Evolutionary conservation across 2,329 filamentous ascomycete genomes (phyloP).

Genomic region (Cladophialophora exuberans): DNA sequence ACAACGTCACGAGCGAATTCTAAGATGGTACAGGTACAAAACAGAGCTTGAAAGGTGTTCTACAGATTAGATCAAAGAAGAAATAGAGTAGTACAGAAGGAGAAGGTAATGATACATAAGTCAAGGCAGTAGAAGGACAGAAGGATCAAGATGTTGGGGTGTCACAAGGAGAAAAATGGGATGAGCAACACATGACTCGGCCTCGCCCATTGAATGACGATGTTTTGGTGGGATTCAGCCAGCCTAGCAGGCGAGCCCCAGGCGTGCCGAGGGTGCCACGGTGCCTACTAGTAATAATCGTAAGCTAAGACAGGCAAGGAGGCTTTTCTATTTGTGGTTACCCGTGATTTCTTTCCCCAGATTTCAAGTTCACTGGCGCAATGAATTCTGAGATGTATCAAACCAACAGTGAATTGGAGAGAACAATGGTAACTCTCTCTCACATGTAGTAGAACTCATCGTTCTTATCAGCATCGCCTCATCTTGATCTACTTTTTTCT

Average conservation of each 20-base stretch:
- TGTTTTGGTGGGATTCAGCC: too few relatives aligned
- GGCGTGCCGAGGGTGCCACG: too few relatives aligned
- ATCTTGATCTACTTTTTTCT: neutral
- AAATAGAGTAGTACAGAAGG: neutral
- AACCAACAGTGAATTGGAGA: too few relatives aligned
- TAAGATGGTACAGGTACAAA: neutral
- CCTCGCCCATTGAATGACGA: too few relatives aligned
- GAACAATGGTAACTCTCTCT: neutral
- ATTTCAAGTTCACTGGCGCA: too few relatives aligned
- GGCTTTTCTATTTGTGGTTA: neutral
- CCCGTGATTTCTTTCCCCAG: slow-evolving; percentile 1
- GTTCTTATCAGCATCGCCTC: neutral
- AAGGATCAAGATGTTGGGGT: too few relatives aligned
- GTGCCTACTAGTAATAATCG: too few relatives aligned
- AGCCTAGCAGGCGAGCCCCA: too few relatives aligned
- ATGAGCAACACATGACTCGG: too few relatives aligned
- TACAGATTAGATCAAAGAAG: slow-evolving; percentile 4
- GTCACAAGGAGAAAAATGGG: too few relatives aligned
- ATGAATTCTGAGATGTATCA: too few relatives aligned
- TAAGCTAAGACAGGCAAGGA: too few relatives aligned
- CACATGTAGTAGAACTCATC: neutral
- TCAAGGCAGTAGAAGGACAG: neutral
- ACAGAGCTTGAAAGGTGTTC: neutral
- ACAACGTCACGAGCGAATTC: slow-evolving; percentile 6
- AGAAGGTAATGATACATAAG: neutral